Percentiles rank a stretch among this genome's conserved stretches.
These are phyloP conservation scores for Parachaetomium inaequale DNA, from an alignment of 495 filamentous ascomycete genomes.

Conservation along the genomic window DNA sequence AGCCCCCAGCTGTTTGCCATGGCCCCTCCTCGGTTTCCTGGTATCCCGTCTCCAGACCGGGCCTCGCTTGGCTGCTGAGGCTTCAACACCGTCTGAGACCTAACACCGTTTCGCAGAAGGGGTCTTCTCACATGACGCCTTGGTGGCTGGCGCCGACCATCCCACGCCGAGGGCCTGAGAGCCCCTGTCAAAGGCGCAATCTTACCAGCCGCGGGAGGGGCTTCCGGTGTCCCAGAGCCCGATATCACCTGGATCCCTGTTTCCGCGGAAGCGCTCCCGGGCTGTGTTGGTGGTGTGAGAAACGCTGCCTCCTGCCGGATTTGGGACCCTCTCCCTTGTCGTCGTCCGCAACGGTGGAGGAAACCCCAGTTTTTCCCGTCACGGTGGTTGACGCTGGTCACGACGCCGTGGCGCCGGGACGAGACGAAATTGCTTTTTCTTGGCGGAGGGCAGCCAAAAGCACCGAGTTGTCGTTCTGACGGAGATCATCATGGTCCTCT, in stretches of 20 bases:
- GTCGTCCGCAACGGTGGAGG: not conserved
- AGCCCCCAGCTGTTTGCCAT: not conserved
- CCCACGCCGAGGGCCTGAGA: constrained; percentile 13
- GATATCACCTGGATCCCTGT: constrained; percentile 14
- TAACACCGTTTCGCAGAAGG: not conserved
- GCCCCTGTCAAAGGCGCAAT: constrained; percentile 4
- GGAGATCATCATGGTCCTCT: not conserved
- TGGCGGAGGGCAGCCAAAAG: no score
- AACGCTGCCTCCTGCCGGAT: constrained; percentile 1
- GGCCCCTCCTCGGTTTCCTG: not conserved
- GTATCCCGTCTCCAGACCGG: not conserved
- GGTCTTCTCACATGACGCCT: not conserved
- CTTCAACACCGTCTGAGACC: no score
- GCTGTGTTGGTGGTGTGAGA: constrained; percentile 8
- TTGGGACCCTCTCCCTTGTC: constrained; percentile 1
- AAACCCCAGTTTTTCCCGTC: constrained; percentile 19
- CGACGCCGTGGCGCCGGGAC: constrained; percentile 22
- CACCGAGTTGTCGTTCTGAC: not conserved
- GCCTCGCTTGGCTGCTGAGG: not conserved
- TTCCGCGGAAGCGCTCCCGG: constrained; percentile 20
- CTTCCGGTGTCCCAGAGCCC: constrained; percentile 8
- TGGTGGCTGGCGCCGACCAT: not conserved
- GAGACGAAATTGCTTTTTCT: constrained; percentile 8
- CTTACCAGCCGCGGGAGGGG: constrained; percentile 5
- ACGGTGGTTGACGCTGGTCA: constrained; percentile 9